Evolutionary conservation across 441 rosid species (phyloP), one percentile per base, ranked within the genome.

Genomic region (Theobroma grandiflorum): DNA sequence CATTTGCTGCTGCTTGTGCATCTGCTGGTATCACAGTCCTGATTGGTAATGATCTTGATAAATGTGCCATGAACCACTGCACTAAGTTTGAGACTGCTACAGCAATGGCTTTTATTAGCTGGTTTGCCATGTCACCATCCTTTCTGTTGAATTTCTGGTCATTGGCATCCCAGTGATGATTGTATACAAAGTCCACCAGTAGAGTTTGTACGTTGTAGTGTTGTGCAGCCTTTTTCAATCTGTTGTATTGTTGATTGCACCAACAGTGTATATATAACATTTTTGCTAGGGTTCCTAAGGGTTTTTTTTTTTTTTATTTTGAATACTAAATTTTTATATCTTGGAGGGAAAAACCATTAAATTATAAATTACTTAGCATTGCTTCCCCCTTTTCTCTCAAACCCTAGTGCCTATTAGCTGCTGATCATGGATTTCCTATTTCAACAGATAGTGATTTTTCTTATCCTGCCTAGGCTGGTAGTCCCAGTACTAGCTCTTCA

Each of bases 21-120:
- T 91, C 97, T 50, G 97, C 99, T 49, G 98, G 98, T 37, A 91
- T 95, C 82, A 94, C 96, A 3, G 96, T 94, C 49, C 93, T 95
- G 63, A 85, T 94, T 15, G 84, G 87, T 82, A 89, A 84, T 68
- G 99, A 94, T 83, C 90, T 91, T 20, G 64, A 85, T 15, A 80
- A 38, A 82, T 93, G 96, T 82, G 76, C 88, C 0, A 4, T 86
- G 31, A 90, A 91, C 76, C 96, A 89, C 69, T 94, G 94, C 58
- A 59, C 88, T 38, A 89, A 90, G 85, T 93, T 92, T 31, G 90
- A 92, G 87, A 86, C 92, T 0, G 97, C 99, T 26, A 89, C 93
- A n/a, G 93, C 96, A 42, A 90, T 94, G 94, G 95, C 99, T 53
- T 94, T 91, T 80, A 80, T 94, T 62, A 87, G 96, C 85, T 94